Base-by-base conservation (phyloP, 2,329 filamentous ascomycete genomes). In the Magnaporthiopsis incrustans region DNA sequence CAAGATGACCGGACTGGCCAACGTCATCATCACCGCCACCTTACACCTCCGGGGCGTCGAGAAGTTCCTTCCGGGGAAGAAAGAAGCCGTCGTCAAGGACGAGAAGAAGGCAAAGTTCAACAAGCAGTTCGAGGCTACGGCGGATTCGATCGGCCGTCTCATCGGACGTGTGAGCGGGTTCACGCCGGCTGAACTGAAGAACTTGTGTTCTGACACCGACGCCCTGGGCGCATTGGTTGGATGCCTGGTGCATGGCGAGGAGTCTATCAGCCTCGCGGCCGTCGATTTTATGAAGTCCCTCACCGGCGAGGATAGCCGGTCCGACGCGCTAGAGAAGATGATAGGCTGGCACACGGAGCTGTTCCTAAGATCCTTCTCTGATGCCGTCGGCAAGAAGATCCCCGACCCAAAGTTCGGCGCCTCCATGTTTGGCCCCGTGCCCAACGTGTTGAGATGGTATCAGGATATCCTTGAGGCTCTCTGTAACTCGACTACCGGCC, bases 271-370 rank as follows among this genome's bases (percentile, higher is more conserved):
- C 66, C 89, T 93, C 72, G 89, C 91, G 22, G 88, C 90, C 1
- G 84, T 93, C 8, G 89, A 92, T 68, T 79, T 98, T 33, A 83
- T 98, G 68, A 97, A 97, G 75, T 86, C 86, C 50, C 85, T 94
- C 70, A 95, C 91, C 50, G 85, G 84, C 11, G 86, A 96, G 73
- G 73, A 79, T 44, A 78, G 77, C 26, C 81, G 83, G 61, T 75
- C 76, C 53, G 81, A 82, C 18, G 82, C 82, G 7, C 73, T 85
- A n/a, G 73, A 73, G 12, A 77, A 74, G 67, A 72, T 85, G 67
- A 71, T 84, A 3, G 73, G 78, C 58, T 70, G 76, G n/a, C 75
- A 79, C 33, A 79, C 83, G 59, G 72, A 73, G 15, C 73, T 75
- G 3, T 78, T 79, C 60, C 68, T 84, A 50, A 74, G 73, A 33